Percentiles rank a stretch among this genome's conserved stretches.
Conservation (phyloP, 139 green algal genomes). For the Picochlorum sp. region DNA sequence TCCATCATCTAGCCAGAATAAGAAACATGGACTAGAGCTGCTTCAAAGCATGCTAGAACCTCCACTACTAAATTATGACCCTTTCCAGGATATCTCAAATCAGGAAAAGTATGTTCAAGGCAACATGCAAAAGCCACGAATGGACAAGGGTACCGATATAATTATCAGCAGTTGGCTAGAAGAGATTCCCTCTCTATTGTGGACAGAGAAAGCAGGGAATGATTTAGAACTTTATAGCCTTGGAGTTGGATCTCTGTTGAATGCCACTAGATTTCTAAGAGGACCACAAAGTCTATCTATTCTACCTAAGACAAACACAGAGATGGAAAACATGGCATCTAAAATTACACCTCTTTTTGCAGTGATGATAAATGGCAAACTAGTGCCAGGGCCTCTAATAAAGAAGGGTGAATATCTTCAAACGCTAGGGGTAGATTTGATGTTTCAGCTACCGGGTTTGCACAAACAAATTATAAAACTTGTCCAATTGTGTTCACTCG, state of each 20-base stretch:
- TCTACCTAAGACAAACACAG: background rate
- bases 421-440: background rate
- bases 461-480: background rate
- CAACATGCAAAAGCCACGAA: background rate
- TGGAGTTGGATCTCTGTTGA: background rate
- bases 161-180: background rate
- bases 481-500: background rate
- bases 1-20: background rate
- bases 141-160: background rate
- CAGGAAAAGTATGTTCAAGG: background rate
- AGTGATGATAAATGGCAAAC: background rate
- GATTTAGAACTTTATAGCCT: background rate
- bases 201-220: too few species aligned
- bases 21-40: background rate
- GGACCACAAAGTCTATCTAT: too few species aligned
- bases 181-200: background rate
- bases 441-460: background rate
- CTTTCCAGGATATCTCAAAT: background rate
- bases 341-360: background rate
- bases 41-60: background rate
- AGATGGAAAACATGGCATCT: background rate
- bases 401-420: background rate
- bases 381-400: background rate
- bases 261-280: background rate
- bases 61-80: background rate